Evolutionary conservation across 768 basidiomycete genomes (phyloP).

Genomic region (Mycena albidolilacea): DNA sequence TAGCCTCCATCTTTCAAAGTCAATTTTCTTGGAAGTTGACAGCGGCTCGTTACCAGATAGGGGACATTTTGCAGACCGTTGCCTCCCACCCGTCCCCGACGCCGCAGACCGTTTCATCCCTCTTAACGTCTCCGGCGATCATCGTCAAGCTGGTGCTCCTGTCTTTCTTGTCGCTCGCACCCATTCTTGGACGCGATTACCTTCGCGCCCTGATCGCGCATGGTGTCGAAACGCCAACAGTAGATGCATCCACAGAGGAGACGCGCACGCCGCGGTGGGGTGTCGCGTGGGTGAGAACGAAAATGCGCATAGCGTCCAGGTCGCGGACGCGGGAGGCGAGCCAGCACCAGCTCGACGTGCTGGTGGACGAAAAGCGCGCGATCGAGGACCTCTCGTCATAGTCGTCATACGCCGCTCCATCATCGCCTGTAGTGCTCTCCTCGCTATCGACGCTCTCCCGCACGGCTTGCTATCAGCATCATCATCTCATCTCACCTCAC

Average conservation of each 20-base stretch:
- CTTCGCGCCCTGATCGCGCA: conserved; percentile 70
- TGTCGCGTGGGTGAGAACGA: conserved; percentile 71
- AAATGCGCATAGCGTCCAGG: conserved; percentile 69
- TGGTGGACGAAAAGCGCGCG: conserved; percentile 71
- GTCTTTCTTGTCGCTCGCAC: conserved; percentile 88
- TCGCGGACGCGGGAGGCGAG: conserved; percentile 63
- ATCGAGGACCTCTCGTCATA: conserved; percentile 50
- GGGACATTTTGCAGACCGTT: conserved; percentile 89
- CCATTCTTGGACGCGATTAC: conserved; percentile 83
- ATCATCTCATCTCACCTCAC: neutral
- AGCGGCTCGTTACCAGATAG: conserved; percentile 67
- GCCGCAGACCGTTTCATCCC: conserved; percentile 84
- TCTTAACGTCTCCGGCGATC: conserved; percentile 88
- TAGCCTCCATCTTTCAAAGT: conserved; percentile 35
- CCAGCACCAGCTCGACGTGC: conserved; percentile 62
- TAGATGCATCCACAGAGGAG: conserved; percentile 47
- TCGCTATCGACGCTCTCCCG: conserved; percentile 12
- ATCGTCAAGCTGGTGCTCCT: conserved; percentile 87
- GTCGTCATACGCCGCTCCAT: neutral
- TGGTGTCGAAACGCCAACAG: conserved; percentile 38
- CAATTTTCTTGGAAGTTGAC: neutral
- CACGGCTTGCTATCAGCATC: neutral
- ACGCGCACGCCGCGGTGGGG: conserved; percentile 61
- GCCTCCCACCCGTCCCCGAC: conserved; percentile 79
- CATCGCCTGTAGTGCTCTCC: neutral